A percentile compares a stretch with the other conserved stretches of the same genome.
phyloP scores from a whole-genome alignment of 345 rosid species.

The Populus tremula region DNA sequence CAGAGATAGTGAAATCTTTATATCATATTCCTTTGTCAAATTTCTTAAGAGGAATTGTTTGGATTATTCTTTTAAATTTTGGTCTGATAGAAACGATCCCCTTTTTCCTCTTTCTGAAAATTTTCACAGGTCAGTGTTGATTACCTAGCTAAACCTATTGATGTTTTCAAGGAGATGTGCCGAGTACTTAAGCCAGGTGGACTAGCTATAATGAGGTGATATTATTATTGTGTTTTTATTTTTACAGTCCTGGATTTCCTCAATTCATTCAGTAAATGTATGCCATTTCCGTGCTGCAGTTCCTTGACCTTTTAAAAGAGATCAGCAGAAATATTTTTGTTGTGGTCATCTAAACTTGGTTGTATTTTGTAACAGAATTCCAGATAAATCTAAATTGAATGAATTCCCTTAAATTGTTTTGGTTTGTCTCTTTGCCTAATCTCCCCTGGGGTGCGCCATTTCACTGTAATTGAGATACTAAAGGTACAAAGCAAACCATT shows the following conservation, averaged over 20 bases:
- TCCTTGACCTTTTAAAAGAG: not conserved
- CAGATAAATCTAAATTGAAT: not conserved
- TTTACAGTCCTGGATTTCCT: no score
- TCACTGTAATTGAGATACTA: no score
- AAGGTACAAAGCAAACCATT: no score
- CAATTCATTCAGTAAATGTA: no score
- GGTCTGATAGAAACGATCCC: not conserved
- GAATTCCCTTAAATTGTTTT: no score
- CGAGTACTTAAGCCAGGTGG: conserved; percentile 85
- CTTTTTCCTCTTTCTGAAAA: not conserved
- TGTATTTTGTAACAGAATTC: not conserved
- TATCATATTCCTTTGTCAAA: no score
- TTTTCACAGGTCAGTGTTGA: conserved; percentile 77
- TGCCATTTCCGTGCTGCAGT: not conserved
- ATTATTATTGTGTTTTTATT: not conserved
- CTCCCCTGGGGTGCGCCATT: no score
- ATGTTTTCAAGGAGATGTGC: conserved; percentile 74
- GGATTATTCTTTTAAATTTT: not conserved
- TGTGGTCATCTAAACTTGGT: not conserved
- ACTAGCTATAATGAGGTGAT: conserved; percentile 72
- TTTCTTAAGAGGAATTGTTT: not conserved
- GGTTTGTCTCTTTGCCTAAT: no score
- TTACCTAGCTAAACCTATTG: conserved; percentile 79
- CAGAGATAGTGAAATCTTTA: no score
- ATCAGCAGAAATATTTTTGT: not conserved